phyloP scores from a whole-genome alignment of 345 rosid species.

The Psidium guajava region DNA sequence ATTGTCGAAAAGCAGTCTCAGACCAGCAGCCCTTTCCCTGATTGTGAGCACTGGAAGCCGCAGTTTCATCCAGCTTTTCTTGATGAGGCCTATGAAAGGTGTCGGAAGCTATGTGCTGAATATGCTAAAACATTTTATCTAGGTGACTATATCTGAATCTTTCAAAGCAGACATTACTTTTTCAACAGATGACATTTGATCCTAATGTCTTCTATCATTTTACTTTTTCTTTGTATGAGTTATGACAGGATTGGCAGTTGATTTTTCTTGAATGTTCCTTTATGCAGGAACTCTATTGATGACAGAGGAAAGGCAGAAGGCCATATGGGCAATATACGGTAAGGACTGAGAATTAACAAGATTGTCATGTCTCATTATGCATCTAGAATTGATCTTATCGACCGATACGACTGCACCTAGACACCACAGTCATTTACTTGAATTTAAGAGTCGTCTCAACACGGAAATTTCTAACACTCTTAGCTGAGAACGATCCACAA shows the following conservation, averaged over 20 bases:
- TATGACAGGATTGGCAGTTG: background rate
- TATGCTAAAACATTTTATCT: constrained; percentile 61
- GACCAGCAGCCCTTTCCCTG: background rate
- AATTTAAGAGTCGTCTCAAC: background rate
- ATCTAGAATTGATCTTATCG: background rate
- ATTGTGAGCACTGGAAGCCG: constrained; percentile 9
- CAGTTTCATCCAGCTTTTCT: constrained; percentile 30
- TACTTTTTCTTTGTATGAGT: background rate
- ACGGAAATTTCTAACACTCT: background rate
- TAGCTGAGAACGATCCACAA: background rate
- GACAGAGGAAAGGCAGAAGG: constrained; percentile 50
- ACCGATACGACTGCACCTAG: background rate
- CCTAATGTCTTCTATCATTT: background rate
- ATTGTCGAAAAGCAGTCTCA: constrained; percentile 31
- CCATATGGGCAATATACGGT: constrained; percentile 70
- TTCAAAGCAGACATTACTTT: background rate
- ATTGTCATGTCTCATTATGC: background rate
- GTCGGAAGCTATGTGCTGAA: constrained; percentile 38
- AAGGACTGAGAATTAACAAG: background rate
- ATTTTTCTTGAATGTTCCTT: background rate
- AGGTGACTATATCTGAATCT: constrained; percentile 11
- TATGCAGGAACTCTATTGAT: constrained; percentile 49
- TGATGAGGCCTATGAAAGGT: constrained; percentile 36
- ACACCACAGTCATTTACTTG: background rate
- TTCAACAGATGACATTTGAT: background rate